Base-by-base conservation (phyloP, 2,329 filamentous ascomycete species). In the Cercospora sp. region DNA sequence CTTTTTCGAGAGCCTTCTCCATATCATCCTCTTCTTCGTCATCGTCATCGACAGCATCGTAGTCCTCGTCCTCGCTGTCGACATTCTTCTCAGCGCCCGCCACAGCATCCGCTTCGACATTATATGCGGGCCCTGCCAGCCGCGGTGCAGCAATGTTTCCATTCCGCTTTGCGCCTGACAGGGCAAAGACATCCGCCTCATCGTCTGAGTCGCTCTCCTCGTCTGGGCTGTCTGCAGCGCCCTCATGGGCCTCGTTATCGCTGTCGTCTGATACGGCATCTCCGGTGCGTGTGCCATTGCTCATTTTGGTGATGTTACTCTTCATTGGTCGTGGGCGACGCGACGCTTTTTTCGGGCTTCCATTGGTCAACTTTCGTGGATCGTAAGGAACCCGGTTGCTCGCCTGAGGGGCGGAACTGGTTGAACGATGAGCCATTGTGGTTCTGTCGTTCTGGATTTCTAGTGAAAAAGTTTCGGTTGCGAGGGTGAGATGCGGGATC, bases 41-140 rank as follows among this genome's bases (percentile, higher is more conserved):
- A 20, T 77, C 72, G 9, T 74, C 71, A 30, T 77, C 73, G 23
- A 78, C 69, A 4, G 59, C 77, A 18, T 67, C 74, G 61, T 78
- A 78, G 55, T 75, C 76, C 9, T 77, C 70, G 26, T 73, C 72
- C 31, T 76, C 71, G 53, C 69, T 71, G 51, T 72, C 71, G 39
- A 67, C 33, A 6, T 62, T 66, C 7, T 57, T 23, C 26, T 70
- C 66, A 2, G 67, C 71, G n/a, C 68, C 71, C 48, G 69, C 64
- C 8, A 66, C 58, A 26, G 71, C 67, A 30, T 71, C 64, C n/a
- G 66, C 39, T 18, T 69, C 70, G 57, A 72, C 68, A 18, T 64
- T 60, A 30, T 59, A 20, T 18, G 67, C 66, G 23, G 68, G 70
- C 74, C 75, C 75, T 75, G 75, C 72, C 75, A 75, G 71, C 63